Evolutionary conservation across 805 yeast genomes (phyloP).

Genomic region (Yarrowia sp.): DNA sequence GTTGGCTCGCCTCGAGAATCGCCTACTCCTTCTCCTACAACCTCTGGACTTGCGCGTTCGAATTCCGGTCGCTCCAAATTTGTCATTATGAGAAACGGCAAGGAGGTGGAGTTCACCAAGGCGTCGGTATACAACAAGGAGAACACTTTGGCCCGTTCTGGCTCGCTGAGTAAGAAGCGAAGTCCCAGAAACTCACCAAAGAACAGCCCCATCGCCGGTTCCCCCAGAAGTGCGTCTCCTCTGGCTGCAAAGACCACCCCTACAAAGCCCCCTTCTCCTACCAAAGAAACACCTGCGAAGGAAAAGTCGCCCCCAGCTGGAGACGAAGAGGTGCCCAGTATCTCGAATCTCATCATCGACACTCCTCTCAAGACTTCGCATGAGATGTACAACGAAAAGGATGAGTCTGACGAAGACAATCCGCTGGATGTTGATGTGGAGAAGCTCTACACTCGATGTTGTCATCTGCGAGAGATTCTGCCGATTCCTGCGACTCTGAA

Average conservation of each 20-base stretch:
- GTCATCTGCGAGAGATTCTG: slow-evolving; percentile 87
- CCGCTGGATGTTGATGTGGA: slow-evolving; percentile 34
- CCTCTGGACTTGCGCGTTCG: slow-evolving; percentile 13
- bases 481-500: slow-evolving; percentile 90
- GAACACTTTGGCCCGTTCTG: slow-evolving; percentile 18
- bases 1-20: slow-evolving; percentile 2
- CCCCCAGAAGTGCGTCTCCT: slow-evolving; percentile 9
- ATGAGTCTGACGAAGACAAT: slow-evolving; percentile 28
- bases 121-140: slow-evolving; percentile 33
- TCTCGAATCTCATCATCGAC: slow-evolving; percentile 36
- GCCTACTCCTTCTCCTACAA: slow-evolving; percentile 4
- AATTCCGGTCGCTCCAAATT: slow-evolving; percentile 14
- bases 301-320: not conserved
- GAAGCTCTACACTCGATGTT: slow-evolving; percentile 82
- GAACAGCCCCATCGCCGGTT: not conserved
- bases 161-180: slow-evolving; percentile 14
- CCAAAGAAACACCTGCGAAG: slow-evolving; percentile 6
- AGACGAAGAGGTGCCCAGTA: slow-evolving; percentile 28
- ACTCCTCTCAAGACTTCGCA: slow-evolving; percentile 34
- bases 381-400: slow-evolving; percentile 26
- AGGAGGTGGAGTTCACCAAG: slow-evolving; percentile 34
- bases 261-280: slow-evolving; percentile 1
- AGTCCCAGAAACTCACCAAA: slow-evolving; percentile 12
- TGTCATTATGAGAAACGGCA: slow-evolving; percentile 28
- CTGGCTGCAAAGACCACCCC: slow-evolving; percentile 5